phyloP scores from a whole-genome alignment of 2,329 filamentous ascomycete genomes.

The Fusarium dlaminii region DNA sequence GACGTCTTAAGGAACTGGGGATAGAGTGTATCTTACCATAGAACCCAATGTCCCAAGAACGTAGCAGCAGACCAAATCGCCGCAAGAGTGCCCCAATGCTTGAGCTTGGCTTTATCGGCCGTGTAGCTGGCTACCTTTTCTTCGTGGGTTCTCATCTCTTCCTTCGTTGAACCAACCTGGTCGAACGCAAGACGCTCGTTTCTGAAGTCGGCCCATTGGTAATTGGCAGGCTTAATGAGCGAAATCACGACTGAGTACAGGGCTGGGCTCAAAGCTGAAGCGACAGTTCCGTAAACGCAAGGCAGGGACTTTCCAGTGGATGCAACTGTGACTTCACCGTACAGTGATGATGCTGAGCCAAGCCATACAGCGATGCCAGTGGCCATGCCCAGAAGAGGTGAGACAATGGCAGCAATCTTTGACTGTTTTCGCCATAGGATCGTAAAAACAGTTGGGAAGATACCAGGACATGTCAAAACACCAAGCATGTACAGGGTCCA shows the following conservation, averaged over 20 bases:
- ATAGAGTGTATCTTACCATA: conserved; percentile 43
- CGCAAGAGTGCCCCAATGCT: conserved; percentile 53
- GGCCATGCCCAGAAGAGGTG: conserved; percentile 59
- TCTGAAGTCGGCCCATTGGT: conserved; percentile 51
- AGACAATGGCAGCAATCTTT: conserved; percentile 58
- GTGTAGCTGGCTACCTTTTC: conserved; percentile 40
- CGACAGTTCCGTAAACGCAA: conserved; percentile 63
- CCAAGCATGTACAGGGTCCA: conserved; percentile 66
- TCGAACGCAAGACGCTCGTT: conserved; percentile 54
- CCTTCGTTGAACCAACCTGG: conserved; percentile 6
- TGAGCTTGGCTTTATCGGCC: conserved; percentile 50
- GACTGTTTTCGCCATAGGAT: conserved; percentile 63
- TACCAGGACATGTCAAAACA: conserved; percentile 62
- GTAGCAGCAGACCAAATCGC: conserved; percentile 55
- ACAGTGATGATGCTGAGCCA: conserved; percentile 55
- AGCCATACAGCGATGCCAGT: conserved; percentile 65
- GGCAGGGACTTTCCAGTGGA: conserved; percentile 60
- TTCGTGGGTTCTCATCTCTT: conserved; percentile 11
- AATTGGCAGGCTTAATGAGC: conserved; percentile 53
- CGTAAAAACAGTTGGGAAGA: conserved; percentile 63
- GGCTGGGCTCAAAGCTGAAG: conserved; percentile 54
- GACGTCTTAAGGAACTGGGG: rapidly evolving
- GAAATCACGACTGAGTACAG: conserved; percentile 59
- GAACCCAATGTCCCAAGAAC: conserved; percentile 62
- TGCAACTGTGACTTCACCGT: conserved; percentile 57